Percentiles rank a stretch among this genome's conserved stretches.
These are phyloP conservation scores for Trametes elegans DNA, from an alignment of 768 basidiomycete genomes.

Conservation along the genomic window DNA sequence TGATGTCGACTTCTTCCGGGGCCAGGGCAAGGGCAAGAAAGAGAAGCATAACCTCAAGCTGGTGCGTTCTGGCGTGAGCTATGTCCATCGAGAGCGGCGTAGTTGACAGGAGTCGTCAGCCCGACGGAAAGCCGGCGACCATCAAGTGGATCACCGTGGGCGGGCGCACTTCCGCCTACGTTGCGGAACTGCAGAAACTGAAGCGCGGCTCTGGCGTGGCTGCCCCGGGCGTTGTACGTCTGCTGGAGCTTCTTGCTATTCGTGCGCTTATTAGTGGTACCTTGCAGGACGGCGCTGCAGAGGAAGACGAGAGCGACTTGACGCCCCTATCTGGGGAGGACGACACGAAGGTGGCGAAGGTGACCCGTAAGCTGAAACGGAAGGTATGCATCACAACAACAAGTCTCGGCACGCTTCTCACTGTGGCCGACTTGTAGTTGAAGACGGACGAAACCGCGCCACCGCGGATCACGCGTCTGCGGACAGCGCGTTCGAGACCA, in stretches of 20 bases:
- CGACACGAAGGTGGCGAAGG: constrained; percentile 12
- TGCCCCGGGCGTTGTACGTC: background rate
- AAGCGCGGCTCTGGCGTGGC: background rate
- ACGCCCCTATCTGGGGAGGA: constrained; percentile 25
- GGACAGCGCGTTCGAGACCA: background rate
- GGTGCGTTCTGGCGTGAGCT: constrained; percentile 32
- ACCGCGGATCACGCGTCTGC: background rate
- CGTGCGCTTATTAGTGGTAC: too few species aligned
- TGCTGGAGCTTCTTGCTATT: too few species aligned
- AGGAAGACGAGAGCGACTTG: constrained; percentile 24
- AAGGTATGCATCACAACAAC: too few species aligned
- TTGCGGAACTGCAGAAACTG: constrained; percentile 56
- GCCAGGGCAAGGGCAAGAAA: constrained; percentile 59
- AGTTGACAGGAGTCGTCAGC: constrained; percentile 42
- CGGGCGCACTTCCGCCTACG: constrained; percentile 74
- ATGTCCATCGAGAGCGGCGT: background rate
- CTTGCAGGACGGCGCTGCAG: constrained; percentile 2
- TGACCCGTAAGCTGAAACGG: constrained; percentile 20
- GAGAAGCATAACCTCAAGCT: constrained; percentile 44
- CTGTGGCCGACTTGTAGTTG: background rate
- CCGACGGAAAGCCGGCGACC: constrained; percentile 66
- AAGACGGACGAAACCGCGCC: background rate
- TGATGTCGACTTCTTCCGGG: too few species aligned
- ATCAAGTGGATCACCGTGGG: constrained; percentile 75
- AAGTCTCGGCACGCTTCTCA: too few species aligned